phyloP scores from a whole-genome alignment of 78 protist genomes.

The Parvularia atlantis region DNA sequence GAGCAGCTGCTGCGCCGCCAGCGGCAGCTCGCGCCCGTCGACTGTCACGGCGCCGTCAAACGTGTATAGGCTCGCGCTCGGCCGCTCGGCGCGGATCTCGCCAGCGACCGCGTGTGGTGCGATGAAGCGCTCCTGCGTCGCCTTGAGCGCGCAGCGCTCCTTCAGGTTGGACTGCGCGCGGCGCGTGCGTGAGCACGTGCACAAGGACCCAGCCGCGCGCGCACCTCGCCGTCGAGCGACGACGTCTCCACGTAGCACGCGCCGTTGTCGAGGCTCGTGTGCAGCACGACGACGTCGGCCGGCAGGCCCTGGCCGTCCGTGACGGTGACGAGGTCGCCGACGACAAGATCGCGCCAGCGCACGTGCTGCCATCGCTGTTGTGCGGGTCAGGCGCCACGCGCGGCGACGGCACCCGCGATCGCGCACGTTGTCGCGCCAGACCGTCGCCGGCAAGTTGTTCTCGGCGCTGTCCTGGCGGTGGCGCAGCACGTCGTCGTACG shows the following conservation, averaged over 20 bases:
- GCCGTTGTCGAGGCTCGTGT: constrained; percentile 37
- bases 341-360: constrained; percentile 2
- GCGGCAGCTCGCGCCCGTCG: constrained; percentile 11
- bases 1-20: constrained; percentile 29
- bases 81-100: constrained; percentile 32
- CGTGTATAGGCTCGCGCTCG: constrained; percentile 29
- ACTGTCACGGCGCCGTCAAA: constrained; percentile 26
- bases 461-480: too few species aligned
- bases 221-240: constrained; percentile 78
- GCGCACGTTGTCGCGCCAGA: too few species aligned
- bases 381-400: too few species aligned
- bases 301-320: constrained; percentile 4
- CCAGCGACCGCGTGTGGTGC: too few species aligned
- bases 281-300: neutral
- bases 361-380: neutral
- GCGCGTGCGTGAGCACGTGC: too few species aligned
- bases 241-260: constrained; percentile 80
- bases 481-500: too few species aligned
- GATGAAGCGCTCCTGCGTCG: too few species aligned
- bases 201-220: too few species aligned
- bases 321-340: constrained; percentile 51
- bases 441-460: too few species aligned
- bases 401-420: too few species aligned
- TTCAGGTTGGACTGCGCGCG: too few species aligned
- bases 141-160: too few species aligned